These are phyloP conservation scores for Castanea sativa DNA, from an alignment of 306 rosid genomes.

Conservation along the genomic window DNA sequence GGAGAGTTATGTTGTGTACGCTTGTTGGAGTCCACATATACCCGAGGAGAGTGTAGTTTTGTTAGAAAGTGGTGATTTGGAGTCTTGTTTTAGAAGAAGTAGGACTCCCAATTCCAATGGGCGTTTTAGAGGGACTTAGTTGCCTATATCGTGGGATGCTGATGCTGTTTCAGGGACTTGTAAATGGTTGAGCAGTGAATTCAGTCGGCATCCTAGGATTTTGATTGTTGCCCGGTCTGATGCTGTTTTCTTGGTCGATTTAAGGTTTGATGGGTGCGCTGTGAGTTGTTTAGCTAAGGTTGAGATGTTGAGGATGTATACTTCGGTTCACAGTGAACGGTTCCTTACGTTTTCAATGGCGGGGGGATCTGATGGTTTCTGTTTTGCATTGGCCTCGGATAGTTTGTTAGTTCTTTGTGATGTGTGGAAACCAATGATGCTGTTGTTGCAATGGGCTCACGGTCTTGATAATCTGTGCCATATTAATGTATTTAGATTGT, in stretches of 20 bases:
- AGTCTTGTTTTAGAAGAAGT: conserved; percentile 16
- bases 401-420: conserved; percentile 57
- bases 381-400: conserved; percentile 52
- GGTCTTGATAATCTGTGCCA: conserved; percentile 44
- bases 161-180: conserved; percentile 15
- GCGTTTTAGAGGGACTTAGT: conserved; percentile 45
- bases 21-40: no score
- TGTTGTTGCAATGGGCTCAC: conserved; percentile 63
- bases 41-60: no score
- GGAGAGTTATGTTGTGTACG: no score
- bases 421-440: conserved; percentile 55
- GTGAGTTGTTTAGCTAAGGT: no score
- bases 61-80: conserved; percentile 65
- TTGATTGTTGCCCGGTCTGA: no score
- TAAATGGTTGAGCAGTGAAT: conserved; percentile 64
- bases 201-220: conserved; percentile 60
- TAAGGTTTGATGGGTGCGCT: no score
- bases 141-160: conserved; percentile 47
- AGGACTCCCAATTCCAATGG: not conserved
- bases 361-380: conserved; percentile 38
- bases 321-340: no score
- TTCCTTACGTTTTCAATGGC: no score
- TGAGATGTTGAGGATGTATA: no score
- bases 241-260: no score
- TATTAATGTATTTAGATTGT: conserved; percentile 44